Conservation (phyloP, 2,329 filamentous ascomycete genomes). For the Fusarium napiforme region DNA sequence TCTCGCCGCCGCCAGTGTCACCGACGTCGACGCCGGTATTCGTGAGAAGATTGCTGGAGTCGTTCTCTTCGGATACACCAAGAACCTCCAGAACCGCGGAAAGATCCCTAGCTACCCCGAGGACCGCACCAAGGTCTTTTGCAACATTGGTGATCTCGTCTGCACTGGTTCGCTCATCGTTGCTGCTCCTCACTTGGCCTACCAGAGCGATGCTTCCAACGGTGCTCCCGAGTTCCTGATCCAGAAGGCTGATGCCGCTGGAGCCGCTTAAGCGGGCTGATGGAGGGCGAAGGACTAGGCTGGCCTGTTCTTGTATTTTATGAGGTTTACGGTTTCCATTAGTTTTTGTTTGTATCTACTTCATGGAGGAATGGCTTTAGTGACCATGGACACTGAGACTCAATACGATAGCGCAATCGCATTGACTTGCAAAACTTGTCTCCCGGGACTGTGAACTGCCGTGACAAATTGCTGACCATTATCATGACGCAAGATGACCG, state of each 20-base stretch:
- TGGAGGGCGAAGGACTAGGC: not conserved
- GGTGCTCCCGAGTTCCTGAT: constrained; percentile 29
- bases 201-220: constrained; percentile 10
- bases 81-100: constrained; percentile 55
- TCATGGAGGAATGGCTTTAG: not conserved
- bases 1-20: constrained; percentile 54
- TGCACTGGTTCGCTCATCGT: constrained; percentile 51
- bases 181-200: constrained; percentile 23
- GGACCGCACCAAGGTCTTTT: constrained; percentile 52
- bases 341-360: not conserved
- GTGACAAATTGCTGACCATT: not conserved
- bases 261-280: not conserved
- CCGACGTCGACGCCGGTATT: constrained; percentile 46
- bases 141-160: constrained; percentile 50
- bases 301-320: constrained; percentile 14
- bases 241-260: constrained; percentile 25
- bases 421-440: not conserved
- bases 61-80: constrained; percentile 55
- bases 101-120: constrained; percentile 52
- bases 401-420: not conserved
- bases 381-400: not conserved
- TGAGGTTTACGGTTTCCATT: not conserved
- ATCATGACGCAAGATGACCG: not conserved
- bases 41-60: constrained; percentile 51
- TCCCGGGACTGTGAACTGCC: not conserved